Evolutionary conservation across 23 red algal species (phyloP), one percentile per base, ranked within the genome.

Genomic region (Gracilaria vermiculophylla): DNA sequence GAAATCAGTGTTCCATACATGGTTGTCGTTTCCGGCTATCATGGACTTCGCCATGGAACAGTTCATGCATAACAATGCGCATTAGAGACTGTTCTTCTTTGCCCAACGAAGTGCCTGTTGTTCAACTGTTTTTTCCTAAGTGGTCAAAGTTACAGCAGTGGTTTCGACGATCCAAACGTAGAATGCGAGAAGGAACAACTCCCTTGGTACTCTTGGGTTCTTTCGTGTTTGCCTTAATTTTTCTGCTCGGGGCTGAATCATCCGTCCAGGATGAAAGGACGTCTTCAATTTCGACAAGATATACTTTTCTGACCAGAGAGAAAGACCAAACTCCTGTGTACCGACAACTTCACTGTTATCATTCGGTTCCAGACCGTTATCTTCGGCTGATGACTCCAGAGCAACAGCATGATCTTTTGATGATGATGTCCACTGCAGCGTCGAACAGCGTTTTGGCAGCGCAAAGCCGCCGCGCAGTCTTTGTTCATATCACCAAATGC

Each of bases 281-380:
- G 7, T 28, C 60, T 43, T 41, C 60, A 1, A 15, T 34, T 20
- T 31, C 78, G 60, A 17, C 28, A 17, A 32, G 32, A 4, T 82
- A 82, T 24, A 13, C 60, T 15, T 82, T 64, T 65, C 55, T 60
- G 39, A 28, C 78, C 13, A 48, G 56, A 40, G 54, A 62, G 33
- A 44, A 49, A 23, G 62, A 39, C 48, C 42, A 7, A 19, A 47
- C 69, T 70, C 67, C 84, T 8, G 34, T 88, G 20, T 54, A 88
- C n/a, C 37, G 51, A 9, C 53, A 88, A 34, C 19, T 88, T 37
- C 84, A 76, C 62, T 36, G 73, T 40, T 69, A 35, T 54, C 72
- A 77, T 69, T 55, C 69, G 74, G 66, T 88, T 88, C 84, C 84
- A 76, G 15, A 34, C 28, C 66, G 84, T 12, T 88, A 62, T 53